These are phyloP conservation scores for Stellera chamaejasme DNA, from an alignment of 345 rosid species.

Conservation along the genomic window DNA sequence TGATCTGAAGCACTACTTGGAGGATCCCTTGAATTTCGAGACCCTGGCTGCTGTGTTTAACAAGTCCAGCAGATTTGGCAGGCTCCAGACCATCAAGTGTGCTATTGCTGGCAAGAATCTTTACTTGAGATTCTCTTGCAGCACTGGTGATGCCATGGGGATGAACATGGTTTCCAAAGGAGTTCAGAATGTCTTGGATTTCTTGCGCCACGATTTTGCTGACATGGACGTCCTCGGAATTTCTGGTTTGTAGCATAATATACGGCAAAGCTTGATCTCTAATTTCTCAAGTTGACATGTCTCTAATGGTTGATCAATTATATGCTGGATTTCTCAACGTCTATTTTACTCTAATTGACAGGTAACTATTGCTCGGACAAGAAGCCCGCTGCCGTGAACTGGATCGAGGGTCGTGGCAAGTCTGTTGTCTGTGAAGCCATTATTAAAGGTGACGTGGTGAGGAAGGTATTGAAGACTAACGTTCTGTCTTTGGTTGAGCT, in stretches of 20 bases:
- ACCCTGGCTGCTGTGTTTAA: slow-evolving; percentile 36
- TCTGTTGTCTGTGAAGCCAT: slow-evolving; percentile 71
- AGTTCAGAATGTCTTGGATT: slow-evolving; percentile 60
- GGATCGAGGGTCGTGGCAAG: slow-evolving; percentile 77
- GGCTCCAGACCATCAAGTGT: slow-evolving; percentile 48
- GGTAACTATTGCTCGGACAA: slow-evolving; percentile 70
- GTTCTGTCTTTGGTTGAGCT: slow-evolving; percentile 65
- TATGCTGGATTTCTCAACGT: neutral
- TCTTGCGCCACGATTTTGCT: slow-evolving; percentile 48
- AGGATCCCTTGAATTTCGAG: slow-evolving; percentile 44
- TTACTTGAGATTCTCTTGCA: slow-evolving; percentile 46
- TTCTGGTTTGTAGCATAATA: slow-evolving; percentile 28
- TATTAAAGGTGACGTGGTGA: slow-evolving; percentile 54
- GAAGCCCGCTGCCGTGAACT: slow-evolving; percentile 68
- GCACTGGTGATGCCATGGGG: slow-evolving; percentile 80
- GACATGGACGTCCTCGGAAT: slow-evolving; percentile 70
- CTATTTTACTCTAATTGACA: slow-evolving; percentile 13
- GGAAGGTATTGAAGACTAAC: slow-evolving; percentile 52
- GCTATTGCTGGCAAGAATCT: slow-evolving; percentile 61
- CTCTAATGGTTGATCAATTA: neutral
- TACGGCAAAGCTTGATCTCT: slow-evolving; percentile 2
- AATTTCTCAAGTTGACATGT: neutral
- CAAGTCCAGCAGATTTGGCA: slow-evolving; percentile 60
- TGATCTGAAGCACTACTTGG: slow-evolving; percentile 51
- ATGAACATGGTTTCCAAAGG: slow-evolving; percentile 84